Evolutionary conservation across 768 basidiomycete species (phyloP).

Genomic region (Termitomyces sp.): DNA sequence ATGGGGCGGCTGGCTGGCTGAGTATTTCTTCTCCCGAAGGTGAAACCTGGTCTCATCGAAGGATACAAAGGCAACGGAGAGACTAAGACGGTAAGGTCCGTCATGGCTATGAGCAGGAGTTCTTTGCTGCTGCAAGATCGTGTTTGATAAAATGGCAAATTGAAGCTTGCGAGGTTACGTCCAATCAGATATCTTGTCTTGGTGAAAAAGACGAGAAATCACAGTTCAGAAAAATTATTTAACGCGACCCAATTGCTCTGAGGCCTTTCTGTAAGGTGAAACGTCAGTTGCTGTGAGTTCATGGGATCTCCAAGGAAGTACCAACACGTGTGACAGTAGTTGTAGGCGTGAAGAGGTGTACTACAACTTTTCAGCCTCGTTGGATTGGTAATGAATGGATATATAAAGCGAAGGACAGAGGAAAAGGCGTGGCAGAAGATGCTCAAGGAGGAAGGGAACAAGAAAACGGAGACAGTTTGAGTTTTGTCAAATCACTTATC

Average conservation of each 20-base stretch:
- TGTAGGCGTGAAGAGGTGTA: neutral
- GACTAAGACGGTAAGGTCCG: slow-evolving; percentile 50
- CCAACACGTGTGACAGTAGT: neutral
- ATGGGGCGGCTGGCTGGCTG: slow-evolving; percentile 28
- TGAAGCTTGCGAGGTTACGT: neutral
- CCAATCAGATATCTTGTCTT: neutral
- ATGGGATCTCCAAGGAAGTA: neutral
- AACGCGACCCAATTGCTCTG: neutral
- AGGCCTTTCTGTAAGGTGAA: neutral
- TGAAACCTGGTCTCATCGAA: slow-evolving; percentile 25
- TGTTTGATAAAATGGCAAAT: neutral
- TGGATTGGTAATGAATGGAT: too few species aligned
- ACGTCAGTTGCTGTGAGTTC: neutral
- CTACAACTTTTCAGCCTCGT: neutral
- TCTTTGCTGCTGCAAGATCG: neutral
- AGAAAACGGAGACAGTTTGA: neutral
- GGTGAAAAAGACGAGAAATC: neutral
- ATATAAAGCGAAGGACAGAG: neutral
- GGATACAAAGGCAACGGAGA: slow-evolving; percentile 44
- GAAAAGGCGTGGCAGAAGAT: neutral
- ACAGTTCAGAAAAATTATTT: too few species aligned
- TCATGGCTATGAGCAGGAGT: slow-evolving; percentile 28
- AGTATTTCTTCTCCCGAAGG: slow-evolving; percentile 26
- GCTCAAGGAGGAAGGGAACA: neutral
- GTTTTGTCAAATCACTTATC: too few species aligned